Evolutionary conservation across 1,139 yeast species (phyloP).

Genomic region (Sugiyamaella novakii): DNA sequence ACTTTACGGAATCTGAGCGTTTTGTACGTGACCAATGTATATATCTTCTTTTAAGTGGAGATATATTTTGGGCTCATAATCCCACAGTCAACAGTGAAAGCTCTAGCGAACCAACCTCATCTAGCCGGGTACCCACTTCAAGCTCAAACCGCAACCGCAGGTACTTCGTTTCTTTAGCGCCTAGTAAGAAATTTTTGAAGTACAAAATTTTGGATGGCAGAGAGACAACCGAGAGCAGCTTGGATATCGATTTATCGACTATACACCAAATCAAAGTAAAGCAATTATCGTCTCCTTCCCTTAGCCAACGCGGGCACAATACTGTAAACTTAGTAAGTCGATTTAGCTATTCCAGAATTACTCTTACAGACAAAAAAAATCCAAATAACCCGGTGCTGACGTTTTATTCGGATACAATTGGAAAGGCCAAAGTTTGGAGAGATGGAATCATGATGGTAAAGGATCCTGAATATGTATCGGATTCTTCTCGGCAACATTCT

Average conservation of each 20-base stretch:
- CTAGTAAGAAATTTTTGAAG: constrained; percentile 65
- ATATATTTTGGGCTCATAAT: constrained; percentile 41
- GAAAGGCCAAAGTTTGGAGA: constrained; percentile 71
- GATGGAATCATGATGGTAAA: constrained; percentile 74
- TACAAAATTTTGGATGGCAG: constrained; percentile 45
- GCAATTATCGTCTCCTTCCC: background rate
- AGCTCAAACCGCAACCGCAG: constrained; percentile 40
- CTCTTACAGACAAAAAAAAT: constrained; percentile 27
- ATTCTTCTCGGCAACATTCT: constrained; percentile 62
- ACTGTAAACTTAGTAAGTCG: constrained; percentile 23
- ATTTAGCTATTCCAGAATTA: constrained; percentile 36
- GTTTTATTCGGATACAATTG: constrained; percentile 72
- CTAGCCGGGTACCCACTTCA: constrained; percentile 24
- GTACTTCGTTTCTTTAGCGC: constrained; percentile 66
- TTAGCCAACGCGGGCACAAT: background rate
- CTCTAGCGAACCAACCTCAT: background rate
- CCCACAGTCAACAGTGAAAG: background rate
- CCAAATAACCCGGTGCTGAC: constrained; percentile 42
- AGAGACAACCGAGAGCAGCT: background rate
- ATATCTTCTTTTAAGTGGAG: constrained; percentile 69
- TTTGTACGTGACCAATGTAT: constrained; percentile 82
- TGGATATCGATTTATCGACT: constrained; percentile 6
- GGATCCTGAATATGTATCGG: constrained; percentile 49
- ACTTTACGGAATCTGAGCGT: constrained; percentile 63
- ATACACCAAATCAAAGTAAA: background rate